Conservation (phyloP, 257 asterid species). For the Fraxinus excelsior region DNA sequence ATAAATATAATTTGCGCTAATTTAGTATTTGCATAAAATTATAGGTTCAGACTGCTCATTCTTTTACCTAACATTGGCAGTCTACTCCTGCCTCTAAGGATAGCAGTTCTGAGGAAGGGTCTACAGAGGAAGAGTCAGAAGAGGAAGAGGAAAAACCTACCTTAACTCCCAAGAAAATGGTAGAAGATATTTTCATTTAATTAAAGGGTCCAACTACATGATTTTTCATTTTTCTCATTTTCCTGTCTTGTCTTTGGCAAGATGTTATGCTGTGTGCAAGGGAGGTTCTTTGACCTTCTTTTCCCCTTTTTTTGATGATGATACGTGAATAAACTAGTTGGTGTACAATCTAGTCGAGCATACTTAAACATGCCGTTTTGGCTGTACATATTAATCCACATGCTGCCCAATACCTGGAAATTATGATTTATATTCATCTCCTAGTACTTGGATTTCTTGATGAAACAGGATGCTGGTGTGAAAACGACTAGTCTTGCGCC, state of each 20-base stretch:
- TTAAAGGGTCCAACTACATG: neutral
- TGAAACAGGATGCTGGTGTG: conserved; percentile 53
- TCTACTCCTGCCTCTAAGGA: conserved; percentile 24
- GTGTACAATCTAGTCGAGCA: neutral
- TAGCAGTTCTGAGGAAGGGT: conserved; percentile 45
- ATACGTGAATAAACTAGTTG: neutral
- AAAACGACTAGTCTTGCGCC: conserved; percentile 46
- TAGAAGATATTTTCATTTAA: neutral
- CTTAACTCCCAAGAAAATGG: conserved; percentile 49
- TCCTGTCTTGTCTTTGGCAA: neutral
- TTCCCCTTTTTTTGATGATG: neutral
- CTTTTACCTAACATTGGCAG: conserved; percentile 21
- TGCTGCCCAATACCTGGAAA: neutral
- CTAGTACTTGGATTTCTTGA: neutral
- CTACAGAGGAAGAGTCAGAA: conserved; percentile 48
- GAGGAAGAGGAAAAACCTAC: conserved; percentile 51
- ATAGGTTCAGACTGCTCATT: neutral
- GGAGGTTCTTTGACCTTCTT: neutral
- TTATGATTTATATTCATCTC: neutral
- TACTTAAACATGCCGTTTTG: neutral
- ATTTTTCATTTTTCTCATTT: neutral
- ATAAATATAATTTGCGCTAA: neutral
- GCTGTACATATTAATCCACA: conserved; percentile 13
- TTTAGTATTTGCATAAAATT: neutral
- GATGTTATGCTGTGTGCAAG: neutral